A percentile compares a stretch with the other conserved stretches of the same genome.
phyloP scores from a whole-genome alignment of 495 filamentous ascomycete species.

The Aspergillus bertholletiae region DNA sequence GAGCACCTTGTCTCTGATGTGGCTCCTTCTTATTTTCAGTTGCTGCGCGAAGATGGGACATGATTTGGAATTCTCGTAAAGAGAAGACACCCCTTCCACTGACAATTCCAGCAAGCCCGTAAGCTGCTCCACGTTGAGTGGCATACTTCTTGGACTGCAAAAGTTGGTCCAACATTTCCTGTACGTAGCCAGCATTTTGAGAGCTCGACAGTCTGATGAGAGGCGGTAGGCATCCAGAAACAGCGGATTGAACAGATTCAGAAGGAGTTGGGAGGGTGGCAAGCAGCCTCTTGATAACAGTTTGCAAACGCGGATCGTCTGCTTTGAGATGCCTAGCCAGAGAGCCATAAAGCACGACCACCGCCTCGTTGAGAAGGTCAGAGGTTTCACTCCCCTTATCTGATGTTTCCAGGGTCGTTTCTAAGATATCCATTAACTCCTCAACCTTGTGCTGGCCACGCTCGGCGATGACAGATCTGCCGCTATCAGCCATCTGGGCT shows the following conservation, averaged over 20 bases:
- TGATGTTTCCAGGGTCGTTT: slow-evolving; percentile 74
- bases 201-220: slow-evolving; percentile 76
- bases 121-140: slow-evolving; percentile 85
- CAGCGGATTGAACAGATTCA: slow-evolving; percentile 92
- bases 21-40: slow-evolving; percentile 89
- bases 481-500: slow-evolving; percentile 89
- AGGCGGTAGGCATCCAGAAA: slow-evolving; percentile 88
- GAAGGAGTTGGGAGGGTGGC: slow-evolving; percentile 91
- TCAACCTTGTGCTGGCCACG: slow-evolving; percentile 81
- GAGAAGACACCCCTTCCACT: slow-evolving; percentile 79
- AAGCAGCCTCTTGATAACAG: slow-evolving; percentile 79
- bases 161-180: slow-evolving; percentile 74
- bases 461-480: slow-evolving; percentile 71
- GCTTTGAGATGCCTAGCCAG: slow-evolving; percentile 80
- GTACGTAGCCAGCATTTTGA: slow-evolving; percentile 72
- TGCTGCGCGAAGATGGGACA: slow-evolving; percentile 71
- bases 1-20: slow-evolving; percentile 81
- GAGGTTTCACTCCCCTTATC: slow-evolving; percentile 72
- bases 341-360: slow-evolving; percentile 94
- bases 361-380: slow-evolving; percentile 90
- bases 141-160: slow-evolving; percentile 86
- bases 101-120: slow-evolving; percentile 88
- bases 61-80: slow-evolving; percentile 78
- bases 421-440: slow-evolving; percentile 86
- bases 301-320: slow-evolving; percentile 78